Conservation (phyloP, 1,284 basidiomycete species). For the Ceratobasidium sp. region DNA sequence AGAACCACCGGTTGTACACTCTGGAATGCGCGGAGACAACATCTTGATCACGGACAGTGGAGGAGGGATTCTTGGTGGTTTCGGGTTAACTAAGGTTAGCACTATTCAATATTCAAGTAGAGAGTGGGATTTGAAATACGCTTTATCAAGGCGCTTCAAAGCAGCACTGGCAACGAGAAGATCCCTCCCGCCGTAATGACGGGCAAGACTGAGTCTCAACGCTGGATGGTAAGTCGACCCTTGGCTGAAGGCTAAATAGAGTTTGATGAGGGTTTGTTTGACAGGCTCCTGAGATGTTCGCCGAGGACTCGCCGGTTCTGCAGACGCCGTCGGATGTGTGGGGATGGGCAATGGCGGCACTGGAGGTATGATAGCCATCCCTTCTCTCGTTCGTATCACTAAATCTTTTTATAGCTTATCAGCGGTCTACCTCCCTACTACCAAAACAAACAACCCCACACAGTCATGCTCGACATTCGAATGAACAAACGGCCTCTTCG, state of each 20-base stretch:
- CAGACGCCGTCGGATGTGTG: conserved; percentile 25
- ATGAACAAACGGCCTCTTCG: not conserved
- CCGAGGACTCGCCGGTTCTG: conserved; percentile 10
- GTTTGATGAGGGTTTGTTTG: not conserved
- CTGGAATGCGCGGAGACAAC: conserved; percentile 36
- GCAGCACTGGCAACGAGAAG: not conserved
- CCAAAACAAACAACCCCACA: conserved; percentile 5
- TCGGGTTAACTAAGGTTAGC: conserved; percentile 29
- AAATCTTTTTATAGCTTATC: not conserved
- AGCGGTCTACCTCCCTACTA: conserved; percentile 3
- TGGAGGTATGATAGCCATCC: not conserved
- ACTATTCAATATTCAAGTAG: not conserved
- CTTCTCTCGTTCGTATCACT: no score
- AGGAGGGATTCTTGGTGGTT: conserved; percentile 28
- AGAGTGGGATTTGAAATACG: not conserved
- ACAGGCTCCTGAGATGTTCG: conserved; percentile 36
- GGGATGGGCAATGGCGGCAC: conserved; percentile 34
- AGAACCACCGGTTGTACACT: conserved; percentile 21
- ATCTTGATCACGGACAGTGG: conserved; percentile 23
- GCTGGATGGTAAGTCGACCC: conserved; percentile 20
- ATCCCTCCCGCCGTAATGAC: conserved; percentile 12
- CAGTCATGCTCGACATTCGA: not conserved
- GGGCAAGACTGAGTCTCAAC: conserved; percentile 37
- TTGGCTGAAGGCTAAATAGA: no score
- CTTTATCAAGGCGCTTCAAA: conserved; percentile 1